phyloP scores from a whole-genome alignment of 768 basidiomycete species.

The Boletus rufocinnamomeus region DNA sequence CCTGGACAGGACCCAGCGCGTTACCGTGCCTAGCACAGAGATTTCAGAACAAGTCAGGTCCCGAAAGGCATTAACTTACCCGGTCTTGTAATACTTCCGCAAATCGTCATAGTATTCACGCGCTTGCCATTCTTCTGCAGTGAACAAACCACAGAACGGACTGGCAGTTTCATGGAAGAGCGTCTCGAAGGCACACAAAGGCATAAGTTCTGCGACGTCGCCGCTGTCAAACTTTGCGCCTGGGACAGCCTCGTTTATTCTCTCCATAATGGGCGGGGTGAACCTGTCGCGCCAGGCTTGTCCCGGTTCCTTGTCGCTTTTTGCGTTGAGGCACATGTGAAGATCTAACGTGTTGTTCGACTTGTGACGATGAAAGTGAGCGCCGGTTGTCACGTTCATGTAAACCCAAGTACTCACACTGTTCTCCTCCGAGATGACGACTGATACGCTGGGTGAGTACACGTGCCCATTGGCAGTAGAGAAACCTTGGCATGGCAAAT shows the following conservation, averaged over 20 bases:
- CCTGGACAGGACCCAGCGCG: conserved; percentile 70
- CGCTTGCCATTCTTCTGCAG: conserved; percentile 56
- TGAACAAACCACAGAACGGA: conserved; percentile 74
- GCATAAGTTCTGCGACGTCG: conserved; percentile 64
- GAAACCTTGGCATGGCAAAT: conserved; percentile 50
- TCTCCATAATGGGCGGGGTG: conserved; percentile 53
- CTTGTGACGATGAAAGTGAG: conserved; percentile 28
- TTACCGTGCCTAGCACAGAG: conserved; percentile 57
- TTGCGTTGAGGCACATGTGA: conserved; percentile 60
- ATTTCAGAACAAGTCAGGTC: neutral
- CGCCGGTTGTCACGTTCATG: neutral
- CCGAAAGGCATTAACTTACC: conserved; percentile 42
- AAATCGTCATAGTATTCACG: conserved; percentile 75
- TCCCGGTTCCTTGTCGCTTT: conserved; percentile 45
- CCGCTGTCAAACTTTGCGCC: conserved; percentile 56
- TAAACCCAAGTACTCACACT: conserved; percentile 41
- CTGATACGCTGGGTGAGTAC: conserved; percentile 51
- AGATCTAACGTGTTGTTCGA: conserved; percentile 71
- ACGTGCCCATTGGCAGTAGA: conserved; percentile 48
- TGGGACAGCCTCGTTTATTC: conserved; percentile 61
- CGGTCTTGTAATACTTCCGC: conserved; percentile 77
- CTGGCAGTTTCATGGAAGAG: conserved; percentile 50
- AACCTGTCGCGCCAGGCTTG: conserved; percentile 58
- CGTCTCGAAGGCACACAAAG: conserved; percentile 82
- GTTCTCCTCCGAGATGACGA: conserved; percentile 48